These are phyloP conservation scores for Scytalidium sp. DNA, from an alignment of 2,329 filamentous ascomycete genomes.

Conservation along the genomic window DNA sequence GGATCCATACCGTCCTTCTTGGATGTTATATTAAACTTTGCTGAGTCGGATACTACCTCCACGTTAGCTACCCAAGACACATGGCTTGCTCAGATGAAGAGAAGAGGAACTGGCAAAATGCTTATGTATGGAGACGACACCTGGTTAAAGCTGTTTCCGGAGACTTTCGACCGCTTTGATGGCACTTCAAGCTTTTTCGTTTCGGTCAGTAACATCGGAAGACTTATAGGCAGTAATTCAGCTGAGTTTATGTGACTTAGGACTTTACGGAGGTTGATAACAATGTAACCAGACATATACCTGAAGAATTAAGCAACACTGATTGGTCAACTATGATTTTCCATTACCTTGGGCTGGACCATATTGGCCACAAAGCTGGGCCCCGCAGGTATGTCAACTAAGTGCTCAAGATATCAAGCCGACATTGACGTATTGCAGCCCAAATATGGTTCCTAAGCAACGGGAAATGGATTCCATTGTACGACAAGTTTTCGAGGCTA, in stretches of 20 bases:
- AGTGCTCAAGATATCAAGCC: neutral
- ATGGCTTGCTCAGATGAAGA: constrained; percentile 91
- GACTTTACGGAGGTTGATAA: constrained; percentile 98
- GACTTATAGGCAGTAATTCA: constrained; percentile 20
- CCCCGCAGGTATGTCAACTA: constrained; percentile 62
- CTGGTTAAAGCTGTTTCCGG: constrained; percentile 94
- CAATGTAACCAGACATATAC: constrained; percentile 91
- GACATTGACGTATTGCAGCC: constrained; percentile 43
- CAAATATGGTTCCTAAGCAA: constrained; percentile 92
- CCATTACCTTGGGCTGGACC: constrained; percentile 93
- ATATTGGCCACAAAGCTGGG: constrained; percentile 95
- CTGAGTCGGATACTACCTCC: constrained; percentile 88
- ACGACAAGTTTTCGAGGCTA: constrained; percentile 69
- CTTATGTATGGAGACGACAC: constrained; percentile 98
- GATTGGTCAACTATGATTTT: constrained; percentile 95
- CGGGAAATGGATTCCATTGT: constrained; percentile 89
- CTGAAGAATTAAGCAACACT: constrained; percentile 66
- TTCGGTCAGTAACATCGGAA: constrained; percentile 60
- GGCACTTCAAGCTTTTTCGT: constrained; percentile 98
- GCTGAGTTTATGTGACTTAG: constrained; percentile 42
- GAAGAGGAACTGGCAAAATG: constrained; percentile 67
- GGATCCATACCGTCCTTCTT: constrained; percentile 98
- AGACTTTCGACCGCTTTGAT: constrained; percentile 80
- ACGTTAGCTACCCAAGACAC: constrained; percentile 87
- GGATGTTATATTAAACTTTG: constrained; percentile 94